Conservation (phyloP, 1,139 yeast genomes). For the Lodderomyces margitis region DNA sequence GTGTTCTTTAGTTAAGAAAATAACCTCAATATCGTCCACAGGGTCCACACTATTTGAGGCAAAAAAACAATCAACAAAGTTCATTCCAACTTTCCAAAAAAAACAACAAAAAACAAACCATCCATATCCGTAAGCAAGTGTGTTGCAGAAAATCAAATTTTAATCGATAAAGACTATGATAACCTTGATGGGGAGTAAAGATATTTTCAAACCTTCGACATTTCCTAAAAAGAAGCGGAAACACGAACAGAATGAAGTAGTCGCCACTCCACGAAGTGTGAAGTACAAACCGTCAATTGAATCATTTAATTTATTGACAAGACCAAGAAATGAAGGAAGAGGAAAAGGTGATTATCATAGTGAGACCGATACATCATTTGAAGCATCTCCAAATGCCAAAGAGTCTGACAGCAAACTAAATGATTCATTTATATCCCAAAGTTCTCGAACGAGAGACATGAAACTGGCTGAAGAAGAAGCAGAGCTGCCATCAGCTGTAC, state of each 20-base stretch:
- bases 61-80: too few relatives aligned
- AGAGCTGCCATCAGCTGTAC: background rate
- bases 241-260: background rate
- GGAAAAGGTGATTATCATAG: too few relatives aligned
- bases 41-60: too few relatives aligned
- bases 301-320: background rate
- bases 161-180: conserved; percentile 1
- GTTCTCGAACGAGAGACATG: background rate
- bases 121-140: background rate
- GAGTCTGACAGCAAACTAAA: background rate
- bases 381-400: background rate
- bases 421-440: background rate
- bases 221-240: background rate
- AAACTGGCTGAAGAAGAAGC: background rate
- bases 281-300: background rate
- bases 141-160: background rate
- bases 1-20: too few relatives aligned
- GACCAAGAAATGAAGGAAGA: background rate
- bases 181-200: conserved; percentile 2
- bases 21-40: too few relatives aligned
- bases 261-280: background rate
- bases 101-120: too few relatives aligned
- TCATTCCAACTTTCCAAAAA: too few relatives aligned
- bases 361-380: background rate
- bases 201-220: conserved; percentile 1